Base-by-base conservation (phyloP, 2,329 filamentous ascomycete genomes). In the Tolypocladium cylindrosporum region DNA sequence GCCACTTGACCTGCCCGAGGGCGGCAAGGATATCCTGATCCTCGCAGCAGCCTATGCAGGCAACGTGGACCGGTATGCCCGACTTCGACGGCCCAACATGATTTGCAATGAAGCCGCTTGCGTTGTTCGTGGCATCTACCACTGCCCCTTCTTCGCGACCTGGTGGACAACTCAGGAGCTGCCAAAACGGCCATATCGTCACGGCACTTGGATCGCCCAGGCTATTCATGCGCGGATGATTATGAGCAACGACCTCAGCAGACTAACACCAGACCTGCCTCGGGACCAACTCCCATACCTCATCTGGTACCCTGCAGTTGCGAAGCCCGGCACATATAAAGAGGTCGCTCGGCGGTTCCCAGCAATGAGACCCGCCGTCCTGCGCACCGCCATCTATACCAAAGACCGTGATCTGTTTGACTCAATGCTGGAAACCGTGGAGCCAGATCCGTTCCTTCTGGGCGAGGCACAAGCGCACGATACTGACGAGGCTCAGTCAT, bases 1-100 rank as follows among this genome's bases (percentile, higher is more conserved):
- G 1, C 74, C 73, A 1, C 27, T 37, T 1, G 68, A 76, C 56
- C 65, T 76, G 10, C 74, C 73, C 2, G 59, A 64, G 0, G 59
- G 68, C 6, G 65, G 74, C 52, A 77, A 77, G 55, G 69, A 75
- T 54, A 31, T 71, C 2, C 63, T 76, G 8, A 73, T 75, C 36
- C 56, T 66, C 13, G 66, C 69, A 55, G 72, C 74, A 0, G 73
- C 72, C 1, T 75, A 70, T 37, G 56, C 66, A 6, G 74, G 74
- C 7, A 65, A 76, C 41, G 60, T 76, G 10, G 73, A 77, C 52
- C 67, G 72, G 9, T 76, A 76, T 53, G 52, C 57, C 0, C 69
- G 74, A 1, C 65, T 77, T 0, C 62, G 66, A 19, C 63, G 70
- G 8, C 73, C 69, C 4, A 31, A 53, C 3, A 39, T 62, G 48